Base-by-base conservation (phyloP, 208 protist species). In the Trypanosoma scelopori region DNA sequence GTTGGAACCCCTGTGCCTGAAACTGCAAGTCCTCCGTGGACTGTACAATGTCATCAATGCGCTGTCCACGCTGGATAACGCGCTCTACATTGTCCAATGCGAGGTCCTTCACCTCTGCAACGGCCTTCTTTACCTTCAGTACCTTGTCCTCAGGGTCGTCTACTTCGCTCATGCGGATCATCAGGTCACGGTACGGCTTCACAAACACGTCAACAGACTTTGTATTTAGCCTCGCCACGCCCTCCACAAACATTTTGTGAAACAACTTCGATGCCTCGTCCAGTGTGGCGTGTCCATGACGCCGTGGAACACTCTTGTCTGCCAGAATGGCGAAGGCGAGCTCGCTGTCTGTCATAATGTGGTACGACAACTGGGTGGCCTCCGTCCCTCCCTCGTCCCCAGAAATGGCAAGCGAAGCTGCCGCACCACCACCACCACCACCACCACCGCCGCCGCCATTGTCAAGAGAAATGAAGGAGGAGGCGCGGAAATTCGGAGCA, bases 11-110 rank as follows among this genome's bases (percentile, higher is more conserved):
- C 50, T 94, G 84, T 3, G 90, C 85, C 73, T 96, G 87, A 55
- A 85, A 89, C 76, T 93, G 85, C 42, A 96, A 65, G 46, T 96
- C 90, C 41, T 96, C 90, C 0, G 85, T 93, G 2, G 85, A 82
- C 56, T 91, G 83, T 43, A 96, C 80, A 72, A 96, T 96, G 62
- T 96, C 87, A 49, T 96, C 90, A 57, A 96, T 93, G 35, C 74
- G 75, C 57, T 90, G 81, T 13, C 87, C 87, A 11, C 90, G 84
- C 62, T 92, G 78, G 39, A 96, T 83, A 15, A 81, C 87, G 0
- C 76, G 69, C 55, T 96, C 85, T 27, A 96, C 90, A 60, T 96
- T 96, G 56, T 93, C 85, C 5, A 96, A 74, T 0, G 90, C 90
- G 45, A 96, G 39, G 53, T 87, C 76, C 64, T 91, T 93, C 25